Evolutionary conservation across 2,329 filamentous ascomycete genomes (phyloP).

Genomic region (Sclerotinia minor): DNA sequence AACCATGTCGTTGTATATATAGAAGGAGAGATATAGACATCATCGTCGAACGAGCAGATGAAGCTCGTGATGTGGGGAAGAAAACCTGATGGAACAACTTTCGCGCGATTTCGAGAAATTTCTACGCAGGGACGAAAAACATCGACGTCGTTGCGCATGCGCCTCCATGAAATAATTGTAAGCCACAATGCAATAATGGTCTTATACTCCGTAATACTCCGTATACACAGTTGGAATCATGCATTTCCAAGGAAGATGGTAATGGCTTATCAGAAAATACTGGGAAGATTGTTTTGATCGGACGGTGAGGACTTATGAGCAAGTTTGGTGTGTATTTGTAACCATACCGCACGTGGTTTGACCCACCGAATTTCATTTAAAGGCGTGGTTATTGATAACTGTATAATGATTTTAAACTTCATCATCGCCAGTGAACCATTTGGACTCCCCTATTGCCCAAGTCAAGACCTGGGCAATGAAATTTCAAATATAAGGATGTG

Average conservation of each 20-base stretch:
- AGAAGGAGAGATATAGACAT: not conserved
- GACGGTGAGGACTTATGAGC: not conserved
- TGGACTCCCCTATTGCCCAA: no score
- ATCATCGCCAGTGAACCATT: no score
- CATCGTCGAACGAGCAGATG: not conserved
- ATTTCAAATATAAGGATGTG: no score
- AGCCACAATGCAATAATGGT: not conserved
- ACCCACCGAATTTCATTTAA: not conserved
- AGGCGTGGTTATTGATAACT: no score
- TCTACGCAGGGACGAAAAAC: constrained; percentile 2
- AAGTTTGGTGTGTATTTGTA: no score
- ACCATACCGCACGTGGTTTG: not conserved
- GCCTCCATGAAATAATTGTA: not conserved
- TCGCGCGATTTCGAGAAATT: constrained; percentile 9
- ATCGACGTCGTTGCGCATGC: not conserved
- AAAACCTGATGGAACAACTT: not conserved
- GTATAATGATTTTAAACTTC: no score
- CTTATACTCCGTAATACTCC: no score
- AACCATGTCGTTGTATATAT: not conserved
- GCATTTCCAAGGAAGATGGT: not conserved
- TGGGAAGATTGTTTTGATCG: not conserved
- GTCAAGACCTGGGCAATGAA: no score
- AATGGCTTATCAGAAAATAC: not conserved
- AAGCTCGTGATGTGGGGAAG: constrained; percentile 1
- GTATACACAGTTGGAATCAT: not conserved